Conservation (phyloP, 2,329 filamentous ascomycete species). For the Metarhizium album region DNA sequence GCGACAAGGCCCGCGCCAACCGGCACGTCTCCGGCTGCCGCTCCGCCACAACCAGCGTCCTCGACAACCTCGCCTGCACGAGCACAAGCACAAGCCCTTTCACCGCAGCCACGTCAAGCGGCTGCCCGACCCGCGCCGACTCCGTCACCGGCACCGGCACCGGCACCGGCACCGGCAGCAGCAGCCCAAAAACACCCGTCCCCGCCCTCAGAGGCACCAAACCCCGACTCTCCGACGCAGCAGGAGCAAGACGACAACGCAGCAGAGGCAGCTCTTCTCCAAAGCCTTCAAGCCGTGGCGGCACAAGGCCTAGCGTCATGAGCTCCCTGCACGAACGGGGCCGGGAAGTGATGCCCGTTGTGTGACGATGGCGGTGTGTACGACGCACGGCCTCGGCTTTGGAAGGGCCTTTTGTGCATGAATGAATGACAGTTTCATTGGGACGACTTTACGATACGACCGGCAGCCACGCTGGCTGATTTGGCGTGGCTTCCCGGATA, state of each 20-base stretch:
- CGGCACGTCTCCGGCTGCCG: neutral
- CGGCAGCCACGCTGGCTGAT: neutral
- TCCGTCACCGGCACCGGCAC: neutral
- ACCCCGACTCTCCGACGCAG: slow-evolving; percentile 13
- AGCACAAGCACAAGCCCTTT: neutral
- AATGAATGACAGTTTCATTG: neutral
- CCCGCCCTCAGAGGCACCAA: slow-evolving; percentile 13
- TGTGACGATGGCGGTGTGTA: neutral
- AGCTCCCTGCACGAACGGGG: neutral
- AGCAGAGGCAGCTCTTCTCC: slow-evolving; percentile 23
- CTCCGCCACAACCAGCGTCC: neutral
- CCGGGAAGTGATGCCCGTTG: neutral
- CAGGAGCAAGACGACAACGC: slow-evolving; percentile 20
- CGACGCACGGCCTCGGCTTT: neutral
- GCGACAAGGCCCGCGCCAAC: neutral
- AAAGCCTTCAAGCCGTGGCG: slow-evolving; percentile 25
- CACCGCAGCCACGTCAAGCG: neutral
- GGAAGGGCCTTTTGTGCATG: neutral
- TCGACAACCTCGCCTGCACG: neutral
- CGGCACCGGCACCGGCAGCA: slow-evolving; percentile 1
- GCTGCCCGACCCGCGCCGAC: neutral
- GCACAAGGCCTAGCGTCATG: slow-evolving; percentile 15
- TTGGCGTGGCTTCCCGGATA: neutral
- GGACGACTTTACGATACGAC: slow-evolving; percentile 1
- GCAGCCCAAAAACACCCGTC: slow-evolving; percentile 3